These are phyloP conservation scores for Stagonosporopsis tanaceti DNA, from an alignment of 2,329 filamentous ascomycete species.

Conservation along the genomic window DNA sequence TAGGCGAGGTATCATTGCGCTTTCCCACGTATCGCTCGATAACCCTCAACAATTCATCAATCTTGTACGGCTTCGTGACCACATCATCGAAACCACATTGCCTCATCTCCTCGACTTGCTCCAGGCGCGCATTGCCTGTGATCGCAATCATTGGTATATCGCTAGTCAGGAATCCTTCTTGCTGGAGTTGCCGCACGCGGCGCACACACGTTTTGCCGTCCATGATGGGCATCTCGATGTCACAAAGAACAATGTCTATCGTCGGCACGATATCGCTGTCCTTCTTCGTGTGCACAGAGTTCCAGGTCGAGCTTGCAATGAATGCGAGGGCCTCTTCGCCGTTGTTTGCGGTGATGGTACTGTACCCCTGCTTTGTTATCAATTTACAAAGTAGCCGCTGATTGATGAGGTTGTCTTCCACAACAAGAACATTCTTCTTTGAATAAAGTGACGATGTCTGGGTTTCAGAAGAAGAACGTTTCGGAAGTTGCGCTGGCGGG, in stretches of 20 bases:
- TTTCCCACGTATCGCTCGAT: constrained; percentile 4
- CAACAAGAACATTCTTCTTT: constrained; percentile 31
- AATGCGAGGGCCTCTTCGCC: constrained; percentile 36
- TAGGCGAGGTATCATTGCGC: not conserved
- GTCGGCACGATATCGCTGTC: not conserved
- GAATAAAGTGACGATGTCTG: not conserved
- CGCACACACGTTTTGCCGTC: constrained; percentile 29
- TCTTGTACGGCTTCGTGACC: constrained; percentile 58
- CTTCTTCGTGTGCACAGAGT: constrained; percentile 1
- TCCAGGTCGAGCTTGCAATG: constrained; percentile 19
- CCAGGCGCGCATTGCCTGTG: constrained; percentile 41
- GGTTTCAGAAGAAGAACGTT: not conserved
- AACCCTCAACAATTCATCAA: constrained; percentile 47
- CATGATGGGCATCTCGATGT: constrained; percentile 46
- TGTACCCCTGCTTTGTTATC: constrained; percentile 36
- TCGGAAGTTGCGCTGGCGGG: not conserved
- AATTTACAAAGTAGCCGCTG: constrained; percentile 39
- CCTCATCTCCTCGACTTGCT: constrained; percentile 44
- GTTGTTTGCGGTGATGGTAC: constrained; percentile 36
- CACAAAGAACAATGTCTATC: constrained; percentile 28
- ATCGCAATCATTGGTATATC: constrained; percentile 37
- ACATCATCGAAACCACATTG: constrained; percentile 50
- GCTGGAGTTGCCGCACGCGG: constrained; percentile 32
- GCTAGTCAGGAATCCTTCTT: constrained; percentile 8
- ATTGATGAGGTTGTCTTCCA: constrained; percentile 47